Base-by-base conservation (phyloP, 1,139 yeast species). In the Suhomyces bolitotheri region DNA sequence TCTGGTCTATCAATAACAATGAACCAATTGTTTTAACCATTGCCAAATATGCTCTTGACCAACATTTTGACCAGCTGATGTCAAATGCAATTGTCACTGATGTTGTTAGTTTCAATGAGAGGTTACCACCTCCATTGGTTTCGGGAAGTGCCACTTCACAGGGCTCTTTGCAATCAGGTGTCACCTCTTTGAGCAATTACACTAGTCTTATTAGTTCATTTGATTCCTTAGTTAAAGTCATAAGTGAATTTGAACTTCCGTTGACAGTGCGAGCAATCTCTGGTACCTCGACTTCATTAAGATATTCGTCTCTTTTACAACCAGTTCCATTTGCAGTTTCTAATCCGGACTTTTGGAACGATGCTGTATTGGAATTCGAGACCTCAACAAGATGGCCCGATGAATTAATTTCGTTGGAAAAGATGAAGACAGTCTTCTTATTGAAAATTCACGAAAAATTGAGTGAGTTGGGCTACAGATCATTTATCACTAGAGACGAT, bases 311-410 rank as follows among this genome's bases (percentile, higher is more conserved):
- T 1, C 52, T 83, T 9, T 70, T 81, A 42, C 82, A 79, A 47
- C 97, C 97, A 0, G 87, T 81, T 25, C 95, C 96, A 25, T 87
- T 76, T 65, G 92, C 94, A 11, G 62, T 66, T 4, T 75, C 87
- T 2, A 82, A 78, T 49, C 90, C 90, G 5, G 90, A 87, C 54
- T 85, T 84, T 49, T 78, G 87, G 70, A 87, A 85, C 47, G 89
- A 84, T 33, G 80, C 82, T 16, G 73, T 90, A 9, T 60, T 94
- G 30, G 96, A 89, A 59, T 88, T 94, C 59, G 98, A 94, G 63
- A 70, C 86, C 3, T 85, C 96, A 2, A 73, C 80, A n/a, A 80
- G 81, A 58, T 94, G 98, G 99, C 98, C 99, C 1, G 96, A 87
- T 60, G 96, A 92, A 57, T 58, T 88, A 4, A 66, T 72, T 23